A percentile compares a stretch with the other conserved stretches of the same genome.
Evolutionary conservation across 345 rosid genomes (phyloP).

Genomic region (Bruguiera sexangula): DNA sequence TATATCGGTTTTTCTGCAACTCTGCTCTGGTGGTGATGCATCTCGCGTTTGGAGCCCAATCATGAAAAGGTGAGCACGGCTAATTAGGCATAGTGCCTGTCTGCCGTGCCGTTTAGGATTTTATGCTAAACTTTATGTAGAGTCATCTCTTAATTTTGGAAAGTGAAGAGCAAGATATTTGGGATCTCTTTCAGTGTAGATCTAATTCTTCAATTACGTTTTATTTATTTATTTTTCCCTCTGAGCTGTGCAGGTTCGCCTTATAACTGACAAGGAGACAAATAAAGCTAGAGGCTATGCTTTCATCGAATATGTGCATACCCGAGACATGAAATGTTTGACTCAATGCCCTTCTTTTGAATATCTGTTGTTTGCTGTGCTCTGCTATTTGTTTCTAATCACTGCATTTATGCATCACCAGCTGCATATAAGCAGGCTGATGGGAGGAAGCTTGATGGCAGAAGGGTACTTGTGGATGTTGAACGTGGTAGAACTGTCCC

Average conservation of each 20-base stretch:
- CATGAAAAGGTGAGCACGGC: constrained; percentile 97
- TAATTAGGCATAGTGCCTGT: constrained; percentile 67
- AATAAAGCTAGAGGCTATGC: constrained; percentile 95
- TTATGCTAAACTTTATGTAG: constrained; percentile 25
- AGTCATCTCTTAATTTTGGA: constrained; percentile 33
- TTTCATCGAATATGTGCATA: constrained; percentile 89
- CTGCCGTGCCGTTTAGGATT: constrained; percentile 87
- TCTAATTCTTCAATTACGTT: constrained; percentile 3
- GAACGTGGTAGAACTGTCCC: constrained; percentile 99
- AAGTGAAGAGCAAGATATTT: constrained; percentile 4
- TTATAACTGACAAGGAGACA: constrained; percentile 65
- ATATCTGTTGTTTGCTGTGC: background rate
- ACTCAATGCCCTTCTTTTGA: constrained; percentile 5
- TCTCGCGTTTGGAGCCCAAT: constrained; percentile 76
- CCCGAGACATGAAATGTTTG: constrained; percentile 95
- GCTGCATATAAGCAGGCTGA: constrained; percentile 99
- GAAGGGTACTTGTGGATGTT: constrained; percentile 98
- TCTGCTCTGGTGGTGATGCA: constrained; percentile 93
- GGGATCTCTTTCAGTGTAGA: background rate
- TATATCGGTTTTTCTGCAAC: constrained; percentile 85
- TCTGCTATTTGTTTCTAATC: constrained; percentile 5
- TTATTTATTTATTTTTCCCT: constrained; percentile 33
- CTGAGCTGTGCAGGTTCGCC: constrained; percentile 60
- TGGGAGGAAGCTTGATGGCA: constrained; percentile 95
- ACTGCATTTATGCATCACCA: constrained; percentile 26